Evolutionary conservation across 2,329 filamentous ascomycete species (phyloP).

Genomic region (Macrophomina phaseolina): DNA sequence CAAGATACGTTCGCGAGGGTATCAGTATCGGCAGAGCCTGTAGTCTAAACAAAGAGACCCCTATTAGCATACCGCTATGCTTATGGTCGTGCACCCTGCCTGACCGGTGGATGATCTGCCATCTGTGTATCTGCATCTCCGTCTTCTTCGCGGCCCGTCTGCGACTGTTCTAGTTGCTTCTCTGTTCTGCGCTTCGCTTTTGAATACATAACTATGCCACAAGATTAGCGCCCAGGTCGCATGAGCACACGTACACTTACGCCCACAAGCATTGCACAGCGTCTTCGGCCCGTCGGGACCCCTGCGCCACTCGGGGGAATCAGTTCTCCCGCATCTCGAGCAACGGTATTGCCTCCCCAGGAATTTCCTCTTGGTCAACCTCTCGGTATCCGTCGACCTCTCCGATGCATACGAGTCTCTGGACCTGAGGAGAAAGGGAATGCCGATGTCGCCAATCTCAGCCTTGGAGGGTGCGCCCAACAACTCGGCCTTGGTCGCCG

Average conservation of each 20-base stretch:
- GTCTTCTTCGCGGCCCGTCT: not conserved
- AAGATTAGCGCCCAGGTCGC: not conserved
- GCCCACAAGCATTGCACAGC: slow-evolving; percentile 94
- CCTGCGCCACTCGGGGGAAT: slow-evolving; percentile 95
- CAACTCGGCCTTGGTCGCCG: not conserved
- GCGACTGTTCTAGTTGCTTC: not conserved
- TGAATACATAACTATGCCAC: slow-evolving; percentile 1
- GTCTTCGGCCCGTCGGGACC: slow-evolving; percentile 93
- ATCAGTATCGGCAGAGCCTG: not conserved
- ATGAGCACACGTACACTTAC: slow-evolving; percentile 44
- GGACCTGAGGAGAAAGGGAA: not conserved
- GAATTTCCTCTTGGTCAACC: slow-evolving; percentile 70
- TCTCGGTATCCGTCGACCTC: not conserved
- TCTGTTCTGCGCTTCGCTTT: not conserved
- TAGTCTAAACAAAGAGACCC: not conserved
- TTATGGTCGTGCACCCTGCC: not conserved
- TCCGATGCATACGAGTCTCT: not conserved
- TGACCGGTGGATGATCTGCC: not conserved
- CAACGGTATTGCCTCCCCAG: slow-evolving; percentile 84
- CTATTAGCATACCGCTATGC: not conserved
- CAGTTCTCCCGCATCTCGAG: slow-evolving; percentile 90
- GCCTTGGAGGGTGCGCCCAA: not conserved
- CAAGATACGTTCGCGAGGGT: not conserved
- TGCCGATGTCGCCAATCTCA: not conserved
- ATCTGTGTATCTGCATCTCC: not conserved